Percentiles rank a stretch among this genome's conserved stretches.
phyloP scores from a whole-genome alignment of 768 basidiomycete species.

The Flagelloscypha sp. region DNA sequence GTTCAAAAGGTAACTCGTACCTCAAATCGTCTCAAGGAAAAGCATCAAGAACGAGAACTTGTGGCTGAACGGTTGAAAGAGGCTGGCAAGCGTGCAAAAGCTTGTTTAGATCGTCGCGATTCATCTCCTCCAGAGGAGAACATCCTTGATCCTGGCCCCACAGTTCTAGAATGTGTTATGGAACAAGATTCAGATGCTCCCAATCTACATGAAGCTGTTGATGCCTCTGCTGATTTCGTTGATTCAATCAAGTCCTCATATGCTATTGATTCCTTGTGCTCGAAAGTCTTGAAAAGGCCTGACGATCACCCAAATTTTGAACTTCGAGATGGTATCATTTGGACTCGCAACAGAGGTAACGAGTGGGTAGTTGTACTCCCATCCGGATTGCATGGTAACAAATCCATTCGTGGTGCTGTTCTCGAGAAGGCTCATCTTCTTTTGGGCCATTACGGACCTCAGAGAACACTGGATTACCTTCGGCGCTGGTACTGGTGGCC shows the following conservation, averaged over 20 bases:
- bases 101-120: too few species aligned
- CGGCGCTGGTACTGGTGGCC: constrained; percentile 14
- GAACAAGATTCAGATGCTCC: background rate
- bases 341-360: constrained; percentile 1
- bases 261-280: background rate
- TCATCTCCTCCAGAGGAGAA: too few species aligned
- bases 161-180: background rate
- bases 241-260: constrained; percentile 1
- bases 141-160: too few species aligned
- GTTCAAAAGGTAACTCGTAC: background rate
- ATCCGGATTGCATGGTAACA: background rate
- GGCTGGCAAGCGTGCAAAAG: background rate
- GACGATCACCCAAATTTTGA: constrained; percentile 5
- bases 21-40: background rate
- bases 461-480: constrained; percentile 16
- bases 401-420: constrained; percentile 9
- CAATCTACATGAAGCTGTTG: background rate
- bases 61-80: background rate
- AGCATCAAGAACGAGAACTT: background rate
- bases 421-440: constrained; percentile 13
- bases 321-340: constrained; percentile 3
- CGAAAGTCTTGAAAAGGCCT: constrained; percentile 3
- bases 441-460: constrained; percentile 18
- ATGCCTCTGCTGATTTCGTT: background rate
- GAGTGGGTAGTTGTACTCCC: constrained; percentile 5